Percentiles rank a stretch among this genome's conserved stretches.
These are phyloP conservation scores for Colletotrichum cordylinicola DNA, from an alignment of 2,329 filamentous ascomycete species.

Conservation along the genomic window DNA sequence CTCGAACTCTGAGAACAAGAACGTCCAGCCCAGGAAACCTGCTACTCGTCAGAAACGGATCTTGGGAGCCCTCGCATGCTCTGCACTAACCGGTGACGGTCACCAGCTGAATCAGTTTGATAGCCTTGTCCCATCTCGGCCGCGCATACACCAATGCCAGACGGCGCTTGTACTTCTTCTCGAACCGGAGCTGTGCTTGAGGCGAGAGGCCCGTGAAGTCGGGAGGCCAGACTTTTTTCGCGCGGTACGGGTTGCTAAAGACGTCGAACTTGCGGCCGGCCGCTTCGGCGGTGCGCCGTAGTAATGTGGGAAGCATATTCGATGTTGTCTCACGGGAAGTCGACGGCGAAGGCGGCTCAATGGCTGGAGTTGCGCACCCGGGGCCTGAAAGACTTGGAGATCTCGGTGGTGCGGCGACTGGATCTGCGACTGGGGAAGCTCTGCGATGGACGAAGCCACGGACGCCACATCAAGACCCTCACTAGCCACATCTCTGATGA, in stretches of 20 bases:
- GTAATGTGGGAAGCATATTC: slow-evolving; percentile 39
- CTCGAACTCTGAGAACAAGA: slow-evolving; percentile 50
- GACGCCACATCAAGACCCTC: neutral
- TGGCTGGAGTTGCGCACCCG: neutral
- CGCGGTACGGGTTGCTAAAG: slow-evolving; percentile 64
- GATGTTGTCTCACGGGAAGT: neutral
- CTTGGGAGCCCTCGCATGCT: neutral
- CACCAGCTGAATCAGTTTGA: slow-evolving; percentile 69
- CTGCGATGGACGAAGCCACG: neutral
- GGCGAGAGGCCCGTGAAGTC: slow-evolving; percentile 73
- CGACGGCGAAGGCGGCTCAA: neutral
- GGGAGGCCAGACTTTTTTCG: slow-evolving; percentile 79
- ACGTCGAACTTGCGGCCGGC: slow-evolving; percentile 33
- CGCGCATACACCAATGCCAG: slow-evolving; percentile 65
- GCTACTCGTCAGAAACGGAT: slow-evolving; percentile 12
- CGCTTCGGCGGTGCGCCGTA: slow-evolving; percentile 30
- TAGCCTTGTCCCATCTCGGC: slow-evolving; percentile 68
- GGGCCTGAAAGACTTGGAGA: neutral
- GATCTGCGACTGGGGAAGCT: neutral
- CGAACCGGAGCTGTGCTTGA: slow-evolving; percentile 79
- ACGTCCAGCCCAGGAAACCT: slow-evolving; percentile 43
- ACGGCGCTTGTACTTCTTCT: slow-evolving; percentile 79
- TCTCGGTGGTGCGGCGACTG: neutral
- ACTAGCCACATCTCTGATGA: neutral
- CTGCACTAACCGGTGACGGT: slow-evolving; percentile 58